A percentile compares a stretch with the other conserved stretches of the same genome.
These are phyloP conservation scores for Alternaria rosae DNA, from an alignment of 2,329 filamentous ascomycete species.

Conservation along the genomic window DNA sequence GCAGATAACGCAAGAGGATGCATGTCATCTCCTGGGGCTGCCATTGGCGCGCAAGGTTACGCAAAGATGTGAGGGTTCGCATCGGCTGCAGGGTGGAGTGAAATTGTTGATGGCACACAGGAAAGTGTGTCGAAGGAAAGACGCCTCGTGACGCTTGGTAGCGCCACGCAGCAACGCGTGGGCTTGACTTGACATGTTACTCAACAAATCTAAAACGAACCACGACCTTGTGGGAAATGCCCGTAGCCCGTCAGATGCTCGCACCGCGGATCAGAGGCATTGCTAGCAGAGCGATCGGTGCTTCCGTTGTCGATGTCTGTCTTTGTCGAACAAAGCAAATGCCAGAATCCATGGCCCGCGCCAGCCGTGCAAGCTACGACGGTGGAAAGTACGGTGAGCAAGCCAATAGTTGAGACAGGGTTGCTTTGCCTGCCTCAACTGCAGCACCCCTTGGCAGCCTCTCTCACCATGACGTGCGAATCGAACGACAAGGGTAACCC, in stretches of 20 bases:
- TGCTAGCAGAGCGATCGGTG: background rate
- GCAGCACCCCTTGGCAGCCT: conserved; percentile 20
- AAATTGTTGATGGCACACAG: background rate
- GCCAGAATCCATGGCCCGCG: background rate
- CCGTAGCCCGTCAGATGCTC: background rate
- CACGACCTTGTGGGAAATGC: conserved; percentile 1
- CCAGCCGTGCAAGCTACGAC: conserved; percentile 4
- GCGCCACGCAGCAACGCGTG: conserved; percentile 22
- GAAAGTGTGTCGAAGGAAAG: conserved; percentile 1
- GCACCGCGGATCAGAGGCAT: background rate
- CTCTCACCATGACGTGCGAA: conserved; percentile 24
- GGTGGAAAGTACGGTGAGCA: conserved; percentile 29
- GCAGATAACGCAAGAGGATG: conserved; percentile 26
- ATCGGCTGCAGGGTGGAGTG: conserved; percentile 2
- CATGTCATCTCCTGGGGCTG: conserved; percentile 20
- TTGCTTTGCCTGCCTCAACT: conserved; percentile 17
- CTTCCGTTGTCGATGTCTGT: background rate
- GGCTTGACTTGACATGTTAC: conserved; percentile 22
- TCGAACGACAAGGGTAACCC: conserved; percentile 12
- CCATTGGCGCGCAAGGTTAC: conserved; percentile 22
- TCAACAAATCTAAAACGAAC: conserved; percentile 8
- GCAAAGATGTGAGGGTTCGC: conserved; percentile 17
- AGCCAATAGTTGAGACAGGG: conserved; percentile 15
- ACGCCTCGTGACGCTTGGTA: conserved; percentile 23
- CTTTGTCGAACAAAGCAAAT: conserved; percentile 6